Evolutionary conservation across 371 early-diverging fungal species (phyloP).

Genomic region (Blakeslea trispora): DNA sequence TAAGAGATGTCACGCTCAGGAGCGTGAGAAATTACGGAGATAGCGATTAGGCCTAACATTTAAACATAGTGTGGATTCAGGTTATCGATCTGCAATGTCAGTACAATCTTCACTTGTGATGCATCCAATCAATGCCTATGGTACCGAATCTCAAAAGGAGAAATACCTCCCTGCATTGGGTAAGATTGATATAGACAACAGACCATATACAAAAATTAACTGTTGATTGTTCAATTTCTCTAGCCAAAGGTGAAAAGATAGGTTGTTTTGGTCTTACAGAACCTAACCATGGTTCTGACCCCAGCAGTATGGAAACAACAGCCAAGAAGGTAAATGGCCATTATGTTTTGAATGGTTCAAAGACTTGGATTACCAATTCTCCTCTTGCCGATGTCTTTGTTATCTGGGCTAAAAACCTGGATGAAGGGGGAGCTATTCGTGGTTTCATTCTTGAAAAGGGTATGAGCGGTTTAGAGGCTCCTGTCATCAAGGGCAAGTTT

Average conservation of each 20-base stretch:
- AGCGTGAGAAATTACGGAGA: neutral
- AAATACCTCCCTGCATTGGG: constrained; percentile 92
- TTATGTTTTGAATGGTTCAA: constrained; percentile 88
- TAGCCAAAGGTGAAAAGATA: constrained; percentile 87
- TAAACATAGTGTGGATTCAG: constrained; percentile 86
- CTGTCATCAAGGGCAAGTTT: constrained; percentile 94
- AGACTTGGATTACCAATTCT: constrained; percentile 99
- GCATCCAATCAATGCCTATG: constrained; percentile 96
- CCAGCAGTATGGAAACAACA: constrained; percentile 91
- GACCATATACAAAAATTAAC: no score
- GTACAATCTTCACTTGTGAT: constrained; percentile 98
- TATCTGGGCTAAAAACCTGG: constrained; percentile 93
- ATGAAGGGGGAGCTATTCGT: constrained; percentile 85
- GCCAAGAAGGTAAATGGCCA: constrained; percentile 78
- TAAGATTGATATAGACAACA: constrained; percentile 28
- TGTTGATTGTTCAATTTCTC: neutral
- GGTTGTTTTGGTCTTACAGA: constrained; percentile 97
- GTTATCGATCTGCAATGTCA: constrained; percentile 98
- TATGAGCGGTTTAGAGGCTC: constrained; percentile 86
- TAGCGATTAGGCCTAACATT: no score
- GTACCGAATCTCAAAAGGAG: constrained; percentile 87
- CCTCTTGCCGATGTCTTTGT: constrained; percentile 98
- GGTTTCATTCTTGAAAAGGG: constrained; percentile 95
- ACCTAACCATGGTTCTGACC: constrained; percentile 98
- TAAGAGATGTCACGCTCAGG: neutral